These are phyloP conservation scores for Wickerhamomyces chambardii DNA, from an alignment of 805 yeast species.

Conservation along the genomic window DNA sequence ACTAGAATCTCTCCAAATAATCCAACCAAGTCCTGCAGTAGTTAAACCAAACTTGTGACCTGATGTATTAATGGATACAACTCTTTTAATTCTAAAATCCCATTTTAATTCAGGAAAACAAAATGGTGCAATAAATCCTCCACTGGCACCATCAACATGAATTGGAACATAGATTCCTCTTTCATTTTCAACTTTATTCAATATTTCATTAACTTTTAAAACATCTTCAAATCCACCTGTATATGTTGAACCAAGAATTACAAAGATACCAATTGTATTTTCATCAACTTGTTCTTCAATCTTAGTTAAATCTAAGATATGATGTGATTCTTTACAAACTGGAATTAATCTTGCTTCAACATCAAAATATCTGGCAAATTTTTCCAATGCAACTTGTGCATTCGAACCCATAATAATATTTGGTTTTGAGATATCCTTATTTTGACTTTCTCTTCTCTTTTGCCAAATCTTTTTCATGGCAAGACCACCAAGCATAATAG, in stretches of 20 bases:
- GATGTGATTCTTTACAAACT: slow-evolving; percentile 49
- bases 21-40: slow-evolving; percentile 91
- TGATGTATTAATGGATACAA: slow-evolving; percentile 77
- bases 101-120: slow-evolving; percentile 66
- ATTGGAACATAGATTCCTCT: slow-evolving; percentile 67
- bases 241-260: slow-evolving; percentile 84
- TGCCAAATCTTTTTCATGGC: slow-evolving; percentile 93
- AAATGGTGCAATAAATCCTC: slow-evolving; percentile 86
- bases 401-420: slow-evolving; percentile 88
- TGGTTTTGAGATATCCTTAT: slow-evolving; percentile 56
- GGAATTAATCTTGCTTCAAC: slow-evolving; percentile 77
- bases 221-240: slow-evolving; percentile 91
- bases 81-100: slow-evolving; percentile 78
- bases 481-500: slow-evolving; percentile 87
- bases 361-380: slow-evolving; percentile 90
- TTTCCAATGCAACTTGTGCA: slow-evolving; percentile 91
- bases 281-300: slow-evolving; percentile 69
- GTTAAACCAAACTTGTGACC: slow-evolving; percentile 93
- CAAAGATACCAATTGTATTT: slow-evolving; percentile 87
- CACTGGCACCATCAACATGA: slow-evolving; percentile 92
- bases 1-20: slow-evolving; percentile 62
- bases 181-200: slow-evolving; percentile 61
- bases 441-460: slow-evolving; percentile 45
- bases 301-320: slow-evolving; percentile 51
- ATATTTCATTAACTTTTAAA: slow-evolving; percentile 43